Evolutionary conservation across 1,284 basidiomycete species (phyloP).

Genomic region (Apiotrichum laibachii): DNA sequence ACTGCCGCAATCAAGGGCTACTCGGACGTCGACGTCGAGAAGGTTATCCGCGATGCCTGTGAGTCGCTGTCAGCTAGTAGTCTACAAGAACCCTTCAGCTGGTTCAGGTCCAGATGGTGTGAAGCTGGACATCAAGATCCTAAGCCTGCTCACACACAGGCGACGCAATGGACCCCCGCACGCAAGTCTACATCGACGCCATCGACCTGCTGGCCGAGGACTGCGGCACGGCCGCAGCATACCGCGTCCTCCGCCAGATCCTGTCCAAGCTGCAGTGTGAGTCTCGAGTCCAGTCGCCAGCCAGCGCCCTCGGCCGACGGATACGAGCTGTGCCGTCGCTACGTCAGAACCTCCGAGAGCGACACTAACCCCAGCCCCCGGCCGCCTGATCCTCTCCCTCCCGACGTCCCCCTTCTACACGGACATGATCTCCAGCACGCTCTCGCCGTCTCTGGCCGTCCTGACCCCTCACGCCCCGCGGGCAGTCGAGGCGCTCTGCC

Average conservation of each 20-base stretch:
- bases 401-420: slow-evolving; percentile 59
- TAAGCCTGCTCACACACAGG: slow-evolving; percentile 20
- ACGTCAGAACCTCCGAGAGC: too few species aligned
- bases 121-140: neutral
- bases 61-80: slow-evolving; percentile 6
- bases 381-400: slow-evolving; percentile 64
- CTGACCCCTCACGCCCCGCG: slow-evolving; percentile 64
- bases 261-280: slow-evolving; percentile 14
- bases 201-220: slow-evolving; percentile 45
- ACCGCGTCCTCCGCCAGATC: slow-evolving; percentile 32
- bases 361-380: slow-evolving; percentile 51
- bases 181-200: slow-evolving; percentile 46
- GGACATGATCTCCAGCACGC: slow-evolving; percentile 60
- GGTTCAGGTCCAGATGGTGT: too few species aligned
- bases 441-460: slow-evolving; percentile 66
- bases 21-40: slow-evolving; percentile 10
- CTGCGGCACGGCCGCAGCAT: slow-evolving; percentile 21
- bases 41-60: slow-evolving; percentile 25
- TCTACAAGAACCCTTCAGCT: too few species aligned
- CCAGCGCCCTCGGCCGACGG: too few species aligned
- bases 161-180: slow-evolving; percentile 13
- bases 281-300: neutral
- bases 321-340: too few species aligned
- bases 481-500: slow-evolving; percentile 64
- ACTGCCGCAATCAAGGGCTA: slow-evolving; percentile 10